Percentiles rank a stretch among this genome's conserved stretches.
Evolutionary conservation across 306 rosid species (phyloP).

Genomic region (Hippophae gyantsensis): DNA sequence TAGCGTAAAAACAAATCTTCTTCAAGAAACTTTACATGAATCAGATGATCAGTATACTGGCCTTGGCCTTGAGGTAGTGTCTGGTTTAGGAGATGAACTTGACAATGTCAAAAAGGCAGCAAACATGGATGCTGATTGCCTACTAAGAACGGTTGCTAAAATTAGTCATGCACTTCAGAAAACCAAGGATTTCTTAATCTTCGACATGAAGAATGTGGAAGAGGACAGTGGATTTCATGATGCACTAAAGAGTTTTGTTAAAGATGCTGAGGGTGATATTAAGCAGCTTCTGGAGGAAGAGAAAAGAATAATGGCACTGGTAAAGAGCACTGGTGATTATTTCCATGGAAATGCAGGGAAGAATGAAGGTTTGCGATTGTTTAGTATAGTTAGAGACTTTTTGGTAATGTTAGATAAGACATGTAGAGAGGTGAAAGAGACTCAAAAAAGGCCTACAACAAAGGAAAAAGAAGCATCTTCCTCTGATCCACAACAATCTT

Average conservation of each 20-base stretch:
- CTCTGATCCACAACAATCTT: conserved; percentile 18
- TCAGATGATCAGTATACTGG: conserved; percentile 48
- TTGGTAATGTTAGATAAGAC: conserved; percentile 73
- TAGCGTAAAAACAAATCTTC: conserved; percentile 51
- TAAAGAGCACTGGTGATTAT: conserved; percentile 86
- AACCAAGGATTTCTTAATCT: conserved; percentile 45
- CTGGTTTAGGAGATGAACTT: conserved; percentile 57
- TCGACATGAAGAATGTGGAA: conserved; percentile 28
- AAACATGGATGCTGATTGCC: conserved; percentile 58
- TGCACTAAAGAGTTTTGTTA: conserved; percentile 49
- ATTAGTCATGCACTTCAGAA: conserved; percentile 50
- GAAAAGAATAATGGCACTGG: conserved; percentile 70
- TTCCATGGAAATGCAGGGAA: conserved; percentile 85
- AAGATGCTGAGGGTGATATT: conserved; percentile 56
- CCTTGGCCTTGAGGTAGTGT: conserved; percentile 70
- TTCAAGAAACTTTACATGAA: conserved; percentile 34
- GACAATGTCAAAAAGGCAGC: conserved; percentile 86
- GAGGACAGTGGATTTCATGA: conserved; percentile 40
- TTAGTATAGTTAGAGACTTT: conserved; percentile 67
- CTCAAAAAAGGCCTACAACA: conserved; percentile 26
- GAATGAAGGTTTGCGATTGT: conserved; percentile 83
- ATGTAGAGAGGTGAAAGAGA: conserved; percentile 57
- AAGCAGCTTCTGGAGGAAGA: conserved; percentile 51
- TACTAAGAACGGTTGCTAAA: conserved; percentile 68
- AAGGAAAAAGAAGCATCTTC: conserved; percentile 33